phyloP scores from a whole-genome alignment of 192 early-diverging fungal genomes.

The Gigaspora rosea region DNA sequence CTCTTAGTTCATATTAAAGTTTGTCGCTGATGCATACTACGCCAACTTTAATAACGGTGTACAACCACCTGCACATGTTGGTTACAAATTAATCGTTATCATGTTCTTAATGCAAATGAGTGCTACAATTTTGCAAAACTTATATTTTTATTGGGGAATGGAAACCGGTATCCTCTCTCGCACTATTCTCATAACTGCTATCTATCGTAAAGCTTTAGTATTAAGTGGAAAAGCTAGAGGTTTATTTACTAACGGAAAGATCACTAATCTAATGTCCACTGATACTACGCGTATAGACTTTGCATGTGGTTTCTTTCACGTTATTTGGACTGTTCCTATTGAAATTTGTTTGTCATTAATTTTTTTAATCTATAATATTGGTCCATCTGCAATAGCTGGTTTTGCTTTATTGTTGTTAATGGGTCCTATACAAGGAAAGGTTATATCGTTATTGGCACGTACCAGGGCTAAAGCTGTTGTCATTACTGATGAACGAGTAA shows the following conservation, averaged over 20 bases:
- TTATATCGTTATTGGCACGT: constrained; percentile 38
- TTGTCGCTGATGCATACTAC: constrained; percentile 5
- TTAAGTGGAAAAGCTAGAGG: constrained; percentile 50
- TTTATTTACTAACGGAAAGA: constrained; percentile 59
- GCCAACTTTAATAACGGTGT: background rate
- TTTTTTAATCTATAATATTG: constrained; percentile 52
- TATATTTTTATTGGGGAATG: constrained; percentile 49
- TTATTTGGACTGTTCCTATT: constrained; percentile 50
- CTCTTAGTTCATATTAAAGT: background rate
- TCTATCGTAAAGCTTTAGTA: constrained; percentile 53
- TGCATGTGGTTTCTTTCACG: constrained; percentile 47
- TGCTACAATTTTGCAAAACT: constrained; percentile 42
- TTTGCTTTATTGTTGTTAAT: constrained; percentile 53
- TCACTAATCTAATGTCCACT: constrained; percentile 77
- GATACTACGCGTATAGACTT: constrained; percentile 70
- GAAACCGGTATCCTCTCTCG: constrained; percentile 45
- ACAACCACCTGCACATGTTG: constrained; percentile 35
- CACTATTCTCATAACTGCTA: constrained; percentile 46
- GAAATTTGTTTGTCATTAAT: constrained; percentile 44
- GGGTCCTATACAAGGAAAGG: constrained; percentile 40
- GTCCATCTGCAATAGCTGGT: constrained; percentile 66
- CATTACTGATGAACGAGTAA: constrained; percentile 75
- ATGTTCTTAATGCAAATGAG: constrained; percentile 48
- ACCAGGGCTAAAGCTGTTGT: constrained; percentile 43
- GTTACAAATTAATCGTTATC: constrained; percentile 40